These are phyloP conservation scores for Cyberlindnera galapagoensis DNA, from an alignment of 805 yeast genomes.

Conservation along the genomic window DNA sequence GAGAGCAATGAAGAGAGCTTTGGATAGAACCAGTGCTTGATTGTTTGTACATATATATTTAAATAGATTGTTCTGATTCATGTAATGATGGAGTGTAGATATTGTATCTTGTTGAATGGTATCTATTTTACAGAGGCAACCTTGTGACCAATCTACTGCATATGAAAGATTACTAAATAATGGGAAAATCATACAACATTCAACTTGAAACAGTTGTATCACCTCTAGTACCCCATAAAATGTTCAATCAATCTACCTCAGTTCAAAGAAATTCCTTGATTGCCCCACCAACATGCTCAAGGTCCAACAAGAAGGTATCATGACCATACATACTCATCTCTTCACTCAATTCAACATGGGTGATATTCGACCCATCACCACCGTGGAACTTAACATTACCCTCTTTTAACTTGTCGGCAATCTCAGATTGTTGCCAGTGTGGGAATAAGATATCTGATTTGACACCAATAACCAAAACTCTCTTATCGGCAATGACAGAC, in stretches of 20 bases:
- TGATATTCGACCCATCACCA: slow-evolving; percentile 36
- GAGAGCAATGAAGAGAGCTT: slow-evolving; percentile 20
- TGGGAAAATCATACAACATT: too few relatives aligned
- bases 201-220: too few relatives aligned
- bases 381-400: slow-evolving; percentile 23
- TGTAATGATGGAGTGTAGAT: too few relatives aligned
- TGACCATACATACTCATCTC: slow-evolving; percentile 83
- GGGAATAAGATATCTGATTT: slow-evolving; percentile 90
- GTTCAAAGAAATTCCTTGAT: slow-evolving; percentile 50
- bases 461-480: slow-evolving; percentile 81
- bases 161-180: slow-evolving; percentile 1
- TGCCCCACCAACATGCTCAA: slow-evolving; percentile 75
- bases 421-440: slow-evolving; percentile 89
- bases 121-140: too few relatives aligned
- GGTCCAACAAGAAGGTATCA: slow-evolving; percentile 79
- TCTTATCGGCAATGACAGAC: slow-evolving; percentile 51
- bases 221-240: too few relatives aligned
- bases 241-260: neutral
- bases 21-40: slow-evolving; percentile 8
- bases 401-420: slow-evolving; percentile 49
- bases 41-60: too few relatives aligned
- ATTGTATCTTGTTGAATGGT: too few relatives aligned
- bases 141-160: too few relatives aligned
- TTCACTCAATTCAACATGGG: slow-evolving; percentile 68
- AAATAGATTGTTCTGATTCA: too few relatives aligned